A percentile compares a stretch with the other conserved stretches of the same genome.
Evolutionary conservation across 1,284 basidiomycete genomes (phyloP).

Genomic region (Schizophyllum amplum): DNA sequence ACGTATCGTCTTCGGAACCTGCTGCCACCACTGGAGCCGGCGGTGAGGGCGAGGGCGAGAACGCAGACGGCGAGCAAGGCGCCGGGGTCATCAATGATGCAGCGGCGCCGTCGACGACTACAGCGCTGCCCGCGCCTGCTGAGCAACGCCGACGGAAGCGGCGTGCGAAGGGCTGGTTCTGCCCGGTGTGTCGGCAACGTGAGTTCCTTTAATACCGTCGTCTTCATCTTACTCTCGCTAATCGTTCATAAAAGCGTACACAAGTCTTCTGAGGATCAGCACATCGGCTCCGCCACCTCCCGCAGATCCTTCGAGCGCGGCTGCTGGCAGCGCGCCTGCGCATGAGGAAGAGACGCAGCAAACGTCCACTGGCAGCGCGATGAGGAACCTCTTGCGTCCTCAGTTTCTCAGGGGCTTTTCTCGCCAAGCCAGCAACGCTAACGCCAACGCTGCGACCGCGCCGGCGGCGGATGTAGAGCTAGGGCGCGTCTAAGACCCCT

Average conservation of each 20-base stretch:
- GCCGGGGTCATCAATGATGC: neutral
- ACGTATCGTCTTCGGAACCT: conserved; percentile 9
- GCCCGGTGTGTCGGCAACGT: conserved; percentile 88
- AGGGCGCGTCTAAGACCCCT: neutral
- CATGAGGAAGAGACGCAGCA: neutral
- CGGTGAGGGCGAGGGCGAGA: conserved; percentile 11
- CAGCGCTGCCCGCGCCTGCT: conserved; percentile 19
- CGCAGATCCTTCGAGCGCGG: neutral
- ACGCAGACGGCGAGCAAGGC: conserved; percentile 11
- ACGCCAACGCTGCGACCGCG: neutral
- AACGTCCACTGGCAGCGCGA: neutral
- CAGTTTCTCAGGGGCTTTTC: neutral
- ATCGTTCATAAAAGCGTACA: conserved; percentile 53
- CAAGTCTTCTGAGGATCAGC: conserved; percentile 77
- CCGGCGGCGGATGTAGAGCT: neutral
- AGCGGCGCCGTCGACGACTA: conserved; percentile 13
- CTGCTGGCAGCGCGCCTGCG: neutral
- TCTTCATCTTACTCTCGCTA: conserved; percentile 4
- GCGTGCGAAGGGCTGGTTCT: conserved; percentile 93
- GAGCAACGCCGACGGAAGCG: conserved; percentile 61
- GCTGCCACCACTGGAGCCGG: conserved; percentile 13
- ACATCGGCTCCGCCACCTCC: conserved; percentile 49
- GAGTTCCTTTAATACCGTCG: conserved; percentile 20
- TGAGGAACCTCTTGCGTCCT: neutral
- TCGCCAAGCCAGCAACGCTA: neutral